Evolutionary conservation across 495 filamentous ascomycete genomes (phyloP), one percentile per base, ranked within the genome.

Genomic region (Clohesyomyces aquaticus): DNA sequence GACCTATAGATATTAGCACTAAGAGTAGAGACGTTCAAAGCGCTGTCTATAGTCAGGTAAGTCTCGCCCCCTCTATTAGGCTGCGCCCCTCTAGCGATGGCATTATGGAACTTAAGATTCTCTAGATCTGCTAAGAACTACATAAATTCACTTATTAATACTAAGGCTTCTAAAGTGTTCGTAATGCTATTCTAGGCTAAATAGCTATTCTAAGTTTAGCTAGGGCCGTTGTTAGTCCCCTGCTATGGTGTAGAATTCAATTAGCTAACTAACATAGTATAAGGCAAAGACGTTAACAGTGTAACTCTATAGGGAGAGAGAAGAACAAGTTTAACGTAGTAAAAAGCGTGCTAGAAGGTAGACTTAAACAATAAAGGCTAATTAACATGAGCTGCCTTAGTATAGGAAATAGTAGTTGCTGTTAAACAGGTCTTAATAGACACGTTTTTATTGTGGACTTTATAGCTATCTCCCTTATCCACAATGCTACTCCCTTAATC

Each of bases 391-490:
- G 48, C 48, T 51, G 48, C 23, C 48, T 51, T 51, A 22, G 48
- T 51, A 51, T 51, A 51, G 48, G 48, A 51, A 51, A 51, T 10
- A 22, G 48, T 16, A 22, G 48, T 51, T 51, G 48, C 48, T 51
- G 48, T 51, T 51, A 22, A 51, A 47, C 43, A 22, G 43, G 19
- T 47, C 32, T 47, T 47, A n/a, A 47, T 47, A n/a, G 19, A 47
- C 43, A n/a, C 43, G n/a, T 22, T 47, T 47, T 47, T n/a, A 16
- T 51, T n/a, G 25, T 22, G 48, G 48, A 51, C 48, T 51, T 51
- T 51, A 51, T 51, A 51, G 8, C 8, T 51, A 28, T 51, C 23
- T 51, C 25, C 48, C 48, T 51, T 22, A 51, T 51, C 48, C 48
- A 51, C 48, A n/a, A n/a, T n/a, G n/a, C n/a, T n/a, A n/a, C n/a